phyloP scores from a whole-genome alignment of 352 stramenopile genomes.

The Phytophthora megakarya region DNA sequence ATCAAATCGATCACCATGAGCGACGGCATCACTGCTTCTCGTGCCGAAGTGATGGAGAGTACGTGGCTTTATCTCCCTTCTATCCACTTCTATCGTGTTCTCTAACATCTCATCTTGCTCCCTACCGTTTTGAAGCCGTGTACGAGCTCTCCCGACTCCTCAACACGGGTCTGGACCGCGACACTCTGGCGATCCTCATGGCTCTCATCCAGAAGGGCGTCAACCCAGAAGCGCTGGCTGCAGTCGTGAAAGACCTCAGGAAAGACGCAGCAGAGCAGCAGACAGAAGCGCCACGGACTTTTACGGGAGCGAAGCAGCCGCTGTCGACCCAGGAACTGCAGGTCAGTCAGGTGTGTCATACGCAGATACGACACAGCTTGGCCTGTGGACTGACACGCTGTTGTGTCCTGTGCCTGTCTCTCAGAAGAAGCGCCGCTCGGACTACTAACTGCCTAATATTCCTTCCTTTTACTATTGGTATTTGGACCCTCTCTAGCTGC shows the following conservation, averaged over 20 bases:
- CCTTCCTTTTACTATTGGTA: slow-evolving; percentile 33
- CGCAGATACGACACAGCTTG: slow-evolving; percentile 12
- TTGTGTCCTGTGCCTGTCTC: slow-evolving; percentile 20
- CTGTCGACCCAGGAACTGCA: slow-evolving; percentile 55
- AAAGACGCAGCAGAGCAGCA: slow-evolving; percentile 56
- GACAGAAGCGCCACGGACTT: slow-evolving; percentile 32
- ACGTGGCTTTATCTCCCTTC: slow-evolving; percentile 1
- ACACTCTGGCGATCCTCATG: slow-evolving; percentile 89
- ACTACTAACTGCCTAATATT: slow-evolving; percentile 47
- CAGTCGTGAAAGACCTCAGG: slow-evolving; percentile 90
- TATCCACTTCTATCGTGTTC: not conserved
- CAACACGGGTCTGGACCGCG: slow-evolving; percentile 89
- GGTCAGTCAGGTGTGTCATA: slow-evolving; percentile 72
- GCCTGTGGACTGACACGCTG: slow-evolving; percentile 12
- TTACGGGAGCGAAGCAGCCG: slow-evolving; percentile 58
- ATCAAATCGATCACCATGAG: slow-evolving; percentile 20
- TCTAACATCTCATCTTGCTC: not conserved
- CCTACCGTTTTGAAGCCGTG: slow-evolving; percentile 50
- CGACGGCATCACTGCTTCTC: slow-evolving; percentile 50
- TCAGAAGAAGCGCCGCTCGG: slow-evolving; percentile 67
- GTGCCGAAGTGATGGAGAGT: slow-evolving; percentile 68
- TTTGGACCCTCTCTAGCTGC: slow-evolving; percentile 29
- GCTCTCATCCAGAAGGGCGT: slow-evolving; percentile 89
- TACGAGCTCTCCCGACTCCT: slow-evolving; percentile 91
- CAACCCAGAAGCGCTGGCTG: slow-evolving; percentile 88